phyloP scores from a whole-genome alignment of 768 basidiomycete species.

The Favolaschia claudopus region DNA sequence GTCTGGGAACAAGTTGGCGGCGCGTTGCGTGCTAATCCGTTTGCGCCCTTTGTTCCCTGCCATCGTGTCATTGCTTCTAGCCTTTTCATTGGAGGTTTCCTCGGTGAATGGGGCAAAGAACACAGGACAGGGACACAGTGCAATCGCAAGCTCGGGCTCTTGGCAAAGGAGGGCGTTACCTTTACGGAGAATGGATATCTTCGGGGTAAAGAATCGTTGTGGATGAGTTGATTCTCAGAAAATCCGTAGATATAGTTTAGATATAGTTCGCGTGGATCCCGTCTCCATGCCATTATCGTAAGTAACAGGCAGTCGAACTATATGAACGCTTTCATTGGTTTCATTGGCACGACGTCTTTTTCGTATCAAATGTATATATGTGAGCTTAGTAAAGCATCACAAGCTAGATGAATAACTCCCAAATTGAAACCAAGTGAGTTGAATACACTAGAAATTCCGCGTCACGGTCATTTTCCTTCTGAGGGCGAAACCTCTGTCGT shows the following conservation, averaged over 20 bases:
- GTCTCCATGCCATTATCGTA: no score
- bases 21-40: conserved; percentile 71
- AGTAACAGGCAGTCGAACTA: no score
- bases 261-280: no score
- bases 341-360: no score
- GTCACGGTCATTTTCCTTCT: not conserved
- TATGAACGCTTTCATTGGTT: no score
- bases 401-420: not conserved
- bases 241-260: no score
- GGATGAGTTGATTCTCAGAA: no score
- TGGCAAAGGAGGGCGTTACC: conserved; percentile 59
- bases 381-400: no score
- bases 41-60: conserved; percentile 72
- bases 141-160: conserved; percentile 56
- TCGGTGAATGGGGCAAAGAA: conserved; percentile 65
- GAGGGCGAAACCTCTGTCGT: not conserved
- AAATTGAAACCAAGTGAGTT: not conserved
- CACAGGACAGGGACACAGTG: conserved; percentile 50
- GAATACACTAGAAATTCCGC: not conserved
- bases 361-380: no score
- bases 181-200: conserved; percentile 58
- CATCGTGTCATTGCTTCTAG: conserved; percentile 74
- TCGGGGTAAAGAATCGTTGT: conserved; percentile 20
- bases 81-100: conserved; percentile 67
- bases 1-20: conserved; percentile 56